Evolutionary conservation across 2,329 filamentous ascomycete genomes (phyloP), one percentile per base, ranked within the genome.

Genomic region (Pseudopyrenochaeta lycopersici): DNA sequence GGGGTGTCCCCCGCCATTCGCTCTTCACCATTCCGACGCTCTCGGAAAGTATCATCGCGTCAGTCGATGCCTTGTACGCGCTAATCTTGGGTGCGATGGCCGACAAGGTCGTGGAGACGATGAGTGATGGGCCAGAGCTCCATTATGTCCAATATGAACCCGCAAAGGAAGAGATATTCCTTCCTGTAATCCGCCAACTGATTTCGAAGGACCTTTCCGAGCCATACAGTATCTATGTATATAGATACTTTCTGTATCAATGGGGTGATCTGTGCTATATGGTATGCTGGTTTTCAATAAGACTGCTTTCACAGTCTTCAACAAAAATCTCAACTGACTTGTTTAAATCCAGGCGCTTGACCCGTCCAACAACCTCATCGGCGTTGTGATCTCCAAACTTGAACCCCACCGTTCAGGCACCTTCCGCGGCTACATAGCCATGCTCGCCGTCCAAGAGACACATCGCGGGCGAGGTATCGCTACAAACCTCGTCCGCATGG

Each of bases 201-300:
- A 99, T 99, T 70, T 95, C 93, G 39, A 96, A 94, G 70, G 95
- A 98, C 73, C 84, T 99, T 44, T 98, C 94, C 65, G 95, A 99
- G 76, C 95, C 95, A 1, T 99, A 99, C 76, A 98, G 94, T 78
- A 98, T 99, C 74, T 99, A 99, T 80, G 95, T 99, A 53, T 99
- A 98, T 77, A 88, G 95, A 29, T 99, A 99, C 76, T 99, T 99
- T 69, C 81, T 99, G 15, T 97, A 96, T 73, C 92, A 98, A 84
- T 99, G 95, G 95, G 90, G 91, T 4, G 90, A 98, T 71, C 81
- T 99, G n/a, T 99, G 95, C 77, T 98, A 92, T 77, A 91, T 98
- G 88, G 92, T 94, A 78, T 33, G 30, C 14, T 39, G 14, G 20
- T 18, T 30, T 31, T 20, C 15, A 2, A 40, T 29, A 14, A 9